Evolutionary conservation across 1,284 basidiomycete species (phyloP).

Genomic region (Boletellus deceptivus): DNA sequence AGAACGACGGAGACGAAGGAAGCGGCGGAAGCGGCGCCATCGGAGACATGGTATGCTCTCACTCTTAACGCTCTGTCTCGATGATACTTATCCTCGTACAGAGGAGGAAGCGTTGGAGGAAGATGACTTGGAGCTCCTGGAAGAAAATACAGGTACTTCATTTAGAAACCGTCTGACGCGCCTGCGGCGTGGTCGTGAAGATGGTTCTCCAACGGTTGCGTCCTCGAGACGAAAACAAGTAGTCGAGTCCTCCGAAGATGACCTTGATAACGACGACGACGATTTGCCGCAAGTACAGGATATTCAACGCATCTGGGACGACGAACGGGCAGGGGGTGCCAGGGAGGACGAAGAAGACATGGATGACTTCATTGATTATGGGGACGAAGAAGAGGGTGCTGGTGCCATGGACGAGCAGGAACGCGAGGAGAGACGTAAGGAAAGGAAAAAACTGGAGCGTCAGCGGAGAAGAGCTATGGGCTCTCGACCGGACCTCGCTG

Average conservation of each 20-base stretch:
- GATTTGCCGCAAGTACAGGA: conserved; percentile 58
- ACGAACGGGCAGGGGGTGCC: conserved; percentile 59
- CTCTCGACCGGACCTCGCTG: conserved; percentile 73
- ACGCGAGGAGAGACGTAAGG: conserved; percentile 69
- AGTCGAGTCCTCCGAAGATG: conserved; percentile 71
- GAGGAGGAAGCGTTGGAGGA: conserved; percentile 81
- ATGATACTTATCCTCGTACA: conserved; percentile 17
- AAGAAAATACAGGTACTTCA: conserved; percentile 88
- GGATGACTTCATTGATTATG: conserved; percentile 91
- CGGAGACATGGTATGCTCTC: conserved; percentile 49
- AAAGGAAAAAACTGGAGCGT: conserved; percentile 62
- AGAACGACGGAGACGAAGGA: conserved; percentile 54
- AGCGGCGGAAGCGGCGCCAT: conserved; percentile 68
- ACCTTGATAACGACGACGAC: conserved; percentile 58
- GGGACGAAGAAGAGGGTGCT: conserved; percentile 78
- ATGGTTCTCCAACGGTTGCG: conserved; percentile 60
- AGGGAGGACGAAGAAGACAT: conserved; percentile 76
- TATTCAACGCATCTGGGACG: conserved; percentile 84
- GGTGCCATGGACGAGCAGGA: conserved; percentile 70
- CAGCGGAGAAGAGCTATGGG: conserved; percentile 61
- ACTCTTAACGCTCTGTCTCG: not conserved
- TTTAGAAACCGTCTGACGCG: conserved; percentile 69
- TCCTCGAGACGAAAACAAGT: conserved; percentile 57
- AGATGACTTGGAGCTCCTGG: conserved; percentile 91
- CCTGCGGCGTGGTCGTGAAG: conserved; percentile 68